phyloP scores from a whole-genome alignment of 2,329 filamentous ascomycete genomes.

The Nemania diffusa region DNA sequence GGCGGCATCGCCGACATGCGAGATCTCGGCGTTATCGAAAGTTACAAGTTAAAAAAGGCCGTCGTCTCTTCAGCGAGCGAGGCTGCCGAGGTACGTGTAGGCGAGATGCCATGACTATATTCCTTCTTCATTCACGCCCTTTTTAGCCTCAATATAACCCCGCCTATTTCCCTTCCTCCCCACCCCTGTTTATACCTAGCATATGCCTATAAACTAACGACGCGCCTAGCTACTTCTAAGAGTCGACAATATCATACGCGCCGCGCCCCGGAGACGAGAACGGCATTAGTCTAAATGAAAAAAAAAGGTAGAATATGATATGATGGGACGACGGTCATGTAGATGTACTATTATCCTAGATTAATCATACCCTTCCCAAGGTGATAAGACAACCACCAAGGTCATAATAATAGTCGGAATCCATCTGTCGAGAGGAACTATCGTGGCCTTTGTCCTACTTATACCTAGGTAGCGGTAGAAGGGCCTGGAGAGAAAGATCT shows the following conservation, averaged over 20 bases:
- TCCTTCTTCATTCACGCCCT: not conserved
- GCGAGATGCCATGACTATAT: not conserved
- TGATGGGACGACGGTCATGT: constrained; percentile 9
- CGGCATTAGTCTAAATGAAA: constrained; percentile 68
- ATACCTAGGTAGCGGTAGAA: not conserved
- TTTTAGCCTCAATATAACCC: not conserved
- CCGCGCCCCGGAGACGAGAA: constrained; percentile 85
- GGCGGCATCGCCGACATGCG: constrained; percentile 96
- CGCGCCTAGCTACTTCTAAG: constrained; percentile 79
- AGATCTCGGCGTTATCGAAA: constrained; percentile 93
- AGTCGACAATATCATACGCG: constrained; percentile 97
- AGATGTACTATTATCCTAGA: constrained; percentile 41
- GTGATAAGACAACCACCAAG: not conserved
- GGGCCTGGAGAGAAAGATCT: not conserved
- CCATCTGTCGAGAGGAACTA: not conserved
- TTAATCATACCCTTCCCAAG: not conserved
- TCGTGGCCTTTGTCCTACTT: not conserved
- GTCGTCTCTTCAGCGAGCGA: constrained; percentile 96
- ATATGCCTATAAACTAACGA: constrained; percentile 30
- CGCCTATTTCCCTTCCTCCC: not conserved
- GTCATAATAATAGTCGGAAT: not conserved
- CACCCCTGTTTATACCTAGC: not conserved
- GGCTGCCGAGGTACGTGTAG: constrained; percentile 83
- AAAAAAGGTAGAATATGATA: constrained; percentile 1
- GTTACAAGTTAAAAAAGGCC: constrained; percentile 98